Evolutionary conservation across 768 basidiomycete genomes (phyloP).

Genomic region (Exidia glandulosa): DNA sequence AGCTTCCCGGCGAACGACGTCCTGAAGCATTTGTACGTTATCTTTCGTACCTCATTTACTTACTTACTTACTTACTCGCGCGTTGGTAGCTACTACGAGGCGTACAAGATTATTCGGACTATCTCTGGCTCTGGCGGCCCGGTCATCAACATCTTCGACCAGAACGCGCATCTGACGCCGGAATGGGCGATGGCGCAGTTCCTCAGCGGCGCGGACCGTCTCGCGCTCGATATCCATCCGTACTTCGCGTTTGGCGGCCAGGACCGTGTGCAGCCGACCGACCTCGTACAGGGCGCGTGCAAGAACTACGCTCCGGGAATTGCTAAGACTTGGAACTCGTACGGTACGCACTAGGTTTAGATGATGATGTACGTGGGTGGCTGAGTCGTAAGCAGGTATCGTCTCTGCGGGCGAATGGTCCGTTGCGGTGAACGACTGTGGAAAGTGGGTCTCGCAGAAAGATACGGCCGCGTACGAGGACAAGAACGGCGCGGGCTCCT

Average conservation of each 20-base stretch:
- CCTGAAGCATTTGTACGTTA: background rate
- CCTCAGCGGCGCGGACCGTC: slow-evolving; percentile 71
- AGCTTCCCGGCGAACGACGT: too few species aligned
- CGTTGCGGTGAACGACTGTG: slow-evolving; percentile 78
- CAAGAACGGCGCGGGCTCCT: slow-evolving; percentile 12
- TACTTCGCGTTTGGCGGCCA: slow-evolving; percentile 63
- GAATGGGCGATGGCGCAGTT: slow-evolving; percentile 57
- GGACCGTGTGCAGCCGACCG: slow-evolving; percentile 25
- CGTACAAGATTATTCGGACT: slow-evolving; percentile 68
- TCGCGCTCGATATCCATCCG: slow-evolving; percentile 75
- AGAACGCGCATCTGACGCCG: slow-evolving; percentile 11
- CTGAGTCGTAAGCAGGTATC: slow-evolving; percentile 69
- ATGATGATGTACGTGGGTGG: slow-evolving; percentile 53
- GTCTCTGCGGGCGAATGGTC: slow-evolving; percentile 82
- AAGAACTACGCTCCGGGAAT: background rate
- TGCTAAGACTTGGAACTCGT: background rate
- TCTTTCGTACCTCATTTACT: too few species aligned
- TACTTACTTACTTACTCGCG: too few species aligned
- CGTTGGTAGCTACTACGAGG: slow-evolving; percentile 58
- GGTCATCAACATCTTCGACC: slow-evolving; percentile 77
- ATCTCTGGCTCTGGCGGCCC: slow-evolving; percentile 84
- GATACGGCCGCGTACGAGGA: background rate
- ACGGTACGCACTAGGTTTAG: background rate
- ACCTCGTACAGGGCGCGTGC: background rate
- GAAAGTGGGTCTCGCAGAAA: slow-evolving; percentile 13